These are phyloP conservation scores for Malassezia equina DNA, from an alignment of 1,284 basidiomycete genomes.

Conservation along the genomic window DNA sequence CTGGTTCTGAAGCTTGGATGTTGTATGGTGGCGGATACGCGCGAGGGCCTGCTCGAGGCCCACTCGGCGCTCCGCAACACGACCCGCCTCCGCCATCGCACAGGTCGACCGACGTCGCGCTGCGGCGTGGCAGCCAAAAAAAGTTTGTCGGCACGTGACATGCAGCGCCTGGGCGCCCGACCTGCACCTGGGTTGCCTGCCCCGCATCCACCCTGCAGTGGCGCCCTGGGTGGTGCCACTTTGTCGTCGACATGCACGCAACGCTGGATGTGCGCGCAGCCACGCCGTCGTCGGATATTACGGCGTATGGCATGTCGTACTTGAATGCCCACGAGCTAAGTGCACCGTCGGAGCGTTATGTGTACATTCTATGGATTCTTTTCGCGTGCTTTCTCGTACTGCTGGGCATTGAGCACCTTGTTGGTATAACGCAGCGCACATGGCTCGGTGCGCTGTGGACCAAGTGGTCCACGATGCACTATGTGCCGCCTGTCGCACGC, in stretches of 20 bases:
- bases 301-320: conserved; percentile 22
- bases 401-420: conserved; percentile 41
- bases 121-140: conserved; percentile 1
- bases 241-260: background rate
- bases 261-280: background rate
- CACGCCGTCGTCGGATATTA: background rate
- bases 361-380: conserved; percentile 50
- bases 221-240: background rate
- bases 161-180: too few species aligned
- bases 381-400: conserved; percentile 36
- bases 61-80: conserved; percentile 5
- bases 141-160: conserved; percentile 6
- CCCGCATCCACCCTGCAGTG: too few species aligned
- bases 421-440: conserved; percentile 33
- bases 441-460: conserved; percentile 37
- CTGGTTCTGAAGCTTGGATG: conserved; percentile 72
- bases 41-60: conserved; percentile 36
- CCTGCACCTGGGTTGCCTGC: too few species aligned
- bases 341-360: conserved; percentile 49
- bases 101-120: background rate
- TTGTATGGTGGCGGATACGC: conserved; percentile 79
- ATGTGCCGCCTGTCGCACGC: conserved; percentile 22
- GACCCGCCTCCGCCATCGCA: background rate
- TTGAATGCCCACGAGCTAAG: conserved; percentile 49
- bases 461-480: conserved; percentile 35